Base-by-base conservation (phyloP, 2,329 filamentous ascomycete species). In the Xylariaceae sp. region DNA sequence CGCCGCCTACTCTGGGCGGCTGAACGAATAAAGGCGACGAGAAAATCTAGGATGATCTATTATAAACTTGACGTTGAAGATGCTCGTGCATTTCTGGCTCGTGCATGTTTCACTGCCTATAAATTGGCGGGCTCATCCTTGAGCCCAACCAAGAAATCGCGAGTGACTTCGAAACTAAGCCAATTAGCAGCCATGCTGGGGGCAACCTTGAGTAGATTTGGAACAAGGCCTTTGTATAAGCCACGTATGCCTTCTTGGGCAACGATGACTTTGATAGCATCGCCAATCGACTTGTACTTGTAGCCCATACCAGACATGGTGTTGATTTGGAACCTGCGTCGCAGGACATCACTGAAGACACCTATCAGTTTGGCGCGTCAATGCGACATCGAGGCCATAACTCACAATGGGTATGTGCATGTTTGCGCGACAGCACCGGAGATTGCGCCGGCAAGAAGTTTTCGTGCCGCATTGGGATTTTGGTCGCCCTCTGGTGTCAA, bases 231-330 rank as follows among this genome's bases (percentile, higher is more conserved):
- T 72, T 97, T 99, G 78, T 97, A 99, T 41, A 99, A 74, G 47
- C 94, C 94, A 55, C 79, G 79, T 50, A 92, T 37, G 29, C 94
- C 94, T 74, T 99, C 94, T 64, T 95, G 85, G 44, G 80, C 73
- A 51, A 96, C 71, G 64, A 99, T 99, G 47, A 88, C 83, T 48
- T 77, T 81, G 59, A 99, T 76, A 3, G 94, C 94, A 68, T 96
- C 90, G 58, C 83, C 79, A 41, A 99, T 86, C 6, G 86, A 87
- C 66, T 88, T 91, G 76, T 99, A 99, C 69, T 92, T 84, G 73
- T 96, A 97, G 47, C 94, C 94, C 85, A 99, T 92, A 48, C 94
- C 94, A 45, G 88, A 90, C 94, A 99, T 99, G 50, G 94, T 96
- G 73, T 99, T 99, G 75, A 99, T 94, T 69, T 99, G 94, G 71